Conservation (phyloP, 306 rosid genomes). For the Inga laurina region DNA sequence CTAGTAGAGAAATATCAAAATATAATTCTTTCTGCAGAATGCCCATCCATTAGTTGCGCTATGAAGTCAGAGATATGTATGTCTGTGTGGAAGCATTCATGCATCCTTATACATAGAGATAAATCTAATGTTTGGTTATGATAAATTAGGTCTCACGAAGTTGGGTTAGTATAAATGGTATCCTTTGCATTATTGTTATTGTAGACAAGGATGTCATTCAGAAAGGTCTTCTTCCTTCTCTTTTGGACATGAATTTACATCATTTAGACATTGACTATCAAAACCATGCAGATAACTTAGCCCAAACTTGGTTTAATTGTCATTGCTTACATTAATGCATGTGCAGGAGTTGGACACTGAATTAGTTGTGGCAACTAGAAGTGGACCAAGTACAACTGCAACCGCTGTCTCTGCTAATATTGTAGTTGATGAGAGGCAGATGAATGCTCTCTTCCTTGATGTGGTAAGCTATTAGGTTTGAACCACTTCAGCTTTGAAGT, state of each 20-base stretch:
- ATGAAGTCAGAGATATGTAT: not conserved
- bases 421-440: slow-evolving; percentile 91
- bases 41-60: not conserved
- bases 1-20: not conserved
- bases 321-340: slow-evolving; percentile 24
- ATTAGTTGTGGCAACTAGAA: slow-evolving; percentile 72
- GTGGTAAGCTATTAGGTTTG: slow-evolving; percentile 61
- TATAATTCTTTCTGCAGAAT: not conserved
- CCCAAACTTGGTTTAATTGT: slow-evolving; percentile 11
- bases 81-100: not conserved
- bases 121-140: slow-evolving; percentile 3
- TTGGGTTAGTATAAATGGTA: not conserved
- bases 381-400: slow-evolving; percentile 56
- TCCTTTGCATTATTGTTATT: not conserved
- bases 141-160: not conserved
- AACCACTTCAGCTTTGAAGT: not conserved
- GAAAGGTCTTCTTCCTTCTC: slow-evolving; percentile 1
- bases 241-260: not conserved
- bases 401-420: slow-evolving; percentile 86
- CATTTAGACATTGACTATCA: slow-evolving; percentile 9
- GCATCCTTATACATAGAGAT: not conserved
- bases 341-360: slow-evolving; percentile 96
- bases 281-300: slow-evolving; percentile 19
- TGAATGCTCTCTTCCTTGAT: slow-evolving; percentile 96
- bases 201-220: slow-evolving; percentile 8